Evolutionary conservation across 2,329 filamentous ascomycete genomes (phyloP), one percentile per base, ranked within the genome.

Genomic region (Xylaria multiplex): DNA sequence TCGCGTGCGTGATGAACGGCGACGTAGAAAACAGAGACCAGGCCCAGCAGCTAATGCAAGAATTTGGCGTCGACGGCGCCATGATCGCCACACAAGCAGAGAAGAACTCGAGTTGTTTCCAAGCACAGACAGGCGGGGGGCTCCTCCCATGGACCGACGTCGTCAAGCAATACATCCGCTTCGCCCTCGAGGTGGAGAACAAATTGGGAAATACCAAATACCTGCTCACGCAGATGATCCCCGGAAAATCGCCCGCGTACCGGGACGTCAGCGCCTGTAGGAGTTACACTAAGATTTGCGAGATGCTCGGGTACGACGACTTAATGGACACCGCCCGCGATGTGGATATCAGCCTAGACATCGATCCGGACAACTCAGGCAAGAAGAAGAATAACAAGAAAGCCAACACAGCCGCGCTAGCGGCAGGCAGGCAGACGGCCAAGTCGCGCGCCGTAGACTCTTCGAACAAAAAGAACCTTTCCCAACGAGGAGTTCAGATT

Each of bases 71-170:
- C 6, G 94, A 98, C 75, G 95, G 94, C 6, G 96, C 93, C 67
- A 99, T 99, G 96, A 98, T 99, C 74, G 96, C 96, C 9, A 96
- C 93, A 2, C 87, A 93, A 3, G 96, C 96, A 1, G 96, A 99
- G 82, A 88, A 90, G 69, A 99, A 99, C 76, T 88, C 93, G 2
- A 96, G 92, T 70, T 94, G 92, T 74, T 99, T 99, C 82, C 86
- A 91, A 45, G 78, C 85, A 1, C 80, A 86, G 43, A 86, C 84
- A 0, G 86, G 92, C 46, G 93, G 68, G 2, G 66, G 93, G 11
- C 93, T 92, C 1, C 76, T 90, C 0, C 82, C 86, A 0, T 98
- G 95, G 95, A 81, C 84, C 66, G 90, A 95, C 56, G 89, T 97
- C 1, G 91, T 92, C 2, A 85, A 88, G 69, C 85, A 90, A 69